Base-by-base conservation (phyloP, 2,329 filamentous ascomycete species). In the Pseudogymnoascus sp. region DNA sequence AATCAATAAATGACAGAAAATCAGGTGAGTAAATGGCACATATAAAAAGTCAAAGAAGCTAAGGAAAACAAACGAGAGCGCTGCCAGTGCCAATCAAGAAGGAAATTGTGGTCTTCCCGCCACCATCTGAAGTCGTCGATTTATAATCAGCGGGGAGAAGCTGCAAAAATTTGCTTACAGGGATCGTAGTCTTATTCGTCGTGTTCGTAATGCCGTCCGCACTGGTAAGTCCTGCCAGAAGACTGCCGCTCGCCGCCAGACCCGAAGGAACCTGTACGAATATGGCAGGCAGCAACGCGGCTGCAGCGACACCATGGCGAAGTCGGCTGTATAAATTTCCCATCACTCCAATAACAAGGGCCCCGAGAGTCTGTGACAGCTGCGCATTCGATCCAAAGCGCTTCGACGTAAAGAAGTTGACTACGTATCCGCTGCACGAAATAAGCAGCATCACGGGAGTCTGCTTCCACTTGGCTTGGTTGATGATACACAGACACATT, bases 231-330 rank as follows among this genome's bases (percentile, higher is more conserved):
- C 84, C 83, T 6, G 81, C 80, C 4, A 86, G 71, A 15, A 87
- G 73, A 12, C 82, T 84, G 1, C 83, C 83, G 28, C 78, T 78
- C 0, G 82, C 82, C 3, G 84, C 84, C n/a, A 87, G 74, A 28
- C 83, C 82, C 18, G 80, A 83, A 0, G 84, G 84, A 25, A 87
- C 84, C 65, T 85, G 83, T 1, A 87, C 82, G 64, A 95, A 95
- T 65, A 96, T 95, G 4, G 88, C 91, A 0, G 91, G 91, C 8
- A 96, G 76, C 79, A 96, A 90, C 1, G 89, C 88, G 0, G 90
- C 90, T 0, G 91, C 91, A 0, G 91, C 91, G 2, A 96, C 82
- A 1, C 80, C 80, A 62, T 82, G 80, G 8, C 77, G 71, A 7
- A 82, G 62, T 22, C 80, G 75, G n/a, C 86, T 89, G 73, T 93